Conservation (phyloP, 2,329 filamentous ascomycete species). For the Leptographium wingfieldii region DNA sequence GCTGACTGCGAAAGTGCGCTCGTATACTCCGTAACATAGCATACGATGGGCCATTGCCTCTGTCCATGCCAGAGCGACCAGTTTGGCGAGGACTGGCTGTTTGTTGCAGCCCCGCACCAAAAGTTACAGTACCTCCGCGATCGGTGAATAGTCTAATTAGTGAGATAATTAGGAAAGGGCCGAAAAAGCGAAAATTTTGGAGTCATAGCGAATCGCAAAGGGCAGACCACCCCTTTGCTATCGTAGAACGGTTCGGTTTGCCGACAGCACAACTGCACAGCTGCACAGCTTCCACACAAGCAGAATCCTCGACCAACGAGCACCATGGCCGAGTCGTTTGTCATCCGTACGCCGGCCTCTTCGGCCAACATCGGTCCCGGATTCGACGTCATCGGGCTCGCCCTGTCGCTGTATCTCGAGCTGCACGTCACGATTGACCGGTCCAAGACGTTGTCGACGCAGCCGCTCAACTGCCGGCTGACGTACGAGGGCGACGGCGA, state of each 20-base stretch:
- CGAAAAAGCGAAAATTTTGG: background rate
- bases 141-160: background rate
- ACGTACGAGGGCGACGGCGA: slow-evolving; percentile 75
- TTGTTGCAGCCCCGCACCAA: background rate
- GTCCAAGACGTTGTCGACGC: slow-evolving; percentile 35
- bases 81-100: background rate
- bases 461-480: slow-evolving; percentile 73
- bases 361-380: slow-evolving; percentile 96
- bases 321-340: slow-evolving; percentile 39
- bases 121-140: background rate
- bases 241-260: too few relatives aligned
- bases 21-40: too few relatives aligned
- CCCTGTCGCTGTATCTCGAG: slow-evolving; percentile 87
- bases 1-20: background rate
- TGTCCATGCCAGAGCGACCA: too few relatives aligned
- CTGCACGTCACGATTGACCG: slow-evolving; percentile 67
- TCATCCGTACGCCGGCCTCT: slow-evolving; percentile 77
- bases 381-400: slow-evolving; percentile 95
- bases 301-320: background rate
- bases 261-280: too few relatives aligned
- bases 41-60: too few relatives aligned
- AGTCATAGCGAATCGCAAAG: background rate
- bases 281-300: too few relatives aligned
- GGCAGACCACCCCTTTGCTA: too few relatives aligned
- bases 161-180: background rate